Evolutionary conservation across 192 early-diverging fungal genomes (phyloP).

Genomic region (Thamnidium elegans): DNA sequence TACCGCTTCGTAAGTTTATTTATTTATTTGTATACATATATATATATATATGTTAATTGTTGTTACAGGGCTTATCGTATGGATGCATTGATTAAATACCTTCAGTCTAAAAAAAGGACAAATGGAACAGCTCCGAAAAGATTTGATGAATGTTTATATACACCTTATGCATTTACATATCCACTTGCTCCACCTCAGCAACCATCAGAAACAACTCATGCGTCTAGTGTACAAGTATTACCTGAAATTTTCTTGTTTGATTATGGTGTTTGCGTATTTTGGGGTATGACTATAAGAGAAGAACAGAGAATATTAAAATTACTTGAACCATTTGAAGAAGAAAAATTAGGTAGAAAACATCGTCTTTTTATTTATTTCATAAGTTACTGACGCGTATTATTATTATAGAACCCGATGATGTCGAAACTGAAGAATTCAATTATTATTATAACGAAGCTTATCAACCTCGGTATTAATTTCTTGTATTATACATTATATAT

Average conservation of each 20-base stretch:
- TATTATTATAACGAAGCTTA: slow-evolving; percentile 69
- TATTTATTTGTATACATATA: neutral
- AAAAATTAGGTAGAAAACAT: slow-evolving; percentile 49
- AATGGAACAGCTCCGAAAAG: slow-evolving; percentile 71
- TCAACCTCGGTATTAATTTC: slow-evolving; percentile 52
- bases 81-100: slow-evolving; percentile 72
- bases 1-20: slow-evolving; percentile 61
- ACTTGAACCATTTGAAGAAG: slow-evolving; percentile 71
- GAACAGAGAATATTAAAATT: slow-evolving; percentile 74
- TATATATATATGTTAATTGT: neutral
- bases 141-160: slow-evolving; percentile 77
- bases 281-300: slow-evolving; percentile 88
- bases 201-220: neutral
- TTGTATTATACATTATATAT: no score
- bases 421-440: slow-evolving; percentile 80
- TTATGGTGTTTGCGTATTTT: slow-evolving; percentile 94
- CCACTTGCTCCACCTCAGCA: slow-evolving; percentile 42
- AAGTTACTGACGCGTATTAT: neutral
- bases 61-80: slow-evolving; percentile 60
- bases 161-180: slow-evolving; percentile 46
- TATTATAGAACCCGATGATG: slow-evolving; percentile 56
- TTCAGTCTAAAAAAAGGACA: slow-evolving; percentile 57
- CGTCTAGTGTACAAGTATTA: slow-evolving; percentile 3
- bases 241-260: slow-evolving; percentile 88
- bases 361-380: neutral